Percentiles rank a stretch among this genome's conserved stretches.
Conservation (phyloP, 257 asterid species). For the Penstemon eatonii region DNA sequence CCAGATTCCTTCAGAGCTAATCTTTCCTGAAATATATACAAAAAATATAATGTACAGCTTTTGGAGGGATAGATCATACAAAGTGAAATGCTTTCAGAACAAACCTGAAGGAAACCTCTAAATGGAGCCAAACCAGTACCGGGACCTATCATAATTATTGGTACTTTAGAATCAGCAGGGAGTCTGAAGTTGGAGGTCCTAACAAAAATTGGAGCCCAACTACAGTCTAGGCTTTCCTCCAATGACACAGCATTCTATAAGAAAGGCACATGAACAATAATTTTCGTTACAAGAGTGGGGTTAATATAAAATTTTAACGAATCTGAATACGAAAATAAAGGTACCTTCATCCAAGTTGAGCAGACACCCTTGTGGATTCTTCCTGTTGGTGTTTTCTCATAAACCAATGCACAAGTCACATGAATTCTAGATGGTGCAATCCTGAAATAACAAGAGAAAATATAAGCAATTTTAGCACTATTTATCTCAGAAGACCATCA, state of each 20-base stretch:
- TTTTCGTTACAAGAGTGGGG: not conserved
- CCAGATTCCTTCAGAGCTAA: constrained; percentile 89
- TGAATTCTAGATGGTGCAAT: constrained; percentile 75
- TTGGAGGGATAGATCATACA: constrained; percentile 6
- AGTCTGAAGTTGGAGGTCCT: constrained; percentile 90
- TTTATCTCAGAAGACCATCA: not conserved
- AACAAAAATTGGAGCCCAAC: constrained; percentile 78
- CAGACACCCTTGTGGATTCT: constrained; percentile 93
- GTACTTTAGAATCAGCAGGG: constrained; percentile 81
- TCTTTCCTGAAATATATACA: constrained; percentile 71
- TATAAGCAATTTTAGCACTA: constrained; percentile 16
- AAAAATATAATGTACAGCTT: not conserved
- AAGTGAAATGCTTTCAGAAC: constrained; percentile 5
- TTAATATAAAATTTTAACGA: not conserved
- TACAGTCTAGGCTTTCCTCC: constrained; percentile 74
- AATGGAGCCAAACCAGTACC: constrained; percentile 99
- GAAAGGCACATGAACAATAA: constrained; percentile 13
- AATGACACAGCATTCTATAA: constrained; percentile 69
- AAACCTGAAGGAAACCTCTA: constrained; percentile 98
- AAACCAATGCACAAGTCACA: constrained; percentile 89
- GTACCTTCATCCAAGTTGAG: constrained; percentile 99
- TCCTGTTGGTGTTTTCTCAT: constrained; percentile 86
- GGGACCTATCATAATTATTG: constrained; percentile 93
- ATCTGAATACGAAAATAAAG: constrained; percentile 21
- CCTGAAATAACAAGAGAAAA: constrained; percentile 44